Evolutionary conservation across 1,139 yeast genomes (phyloP), one percentile per base, ranked within the genome.

Genomic region (Blastobotrys elegans): DNA sequence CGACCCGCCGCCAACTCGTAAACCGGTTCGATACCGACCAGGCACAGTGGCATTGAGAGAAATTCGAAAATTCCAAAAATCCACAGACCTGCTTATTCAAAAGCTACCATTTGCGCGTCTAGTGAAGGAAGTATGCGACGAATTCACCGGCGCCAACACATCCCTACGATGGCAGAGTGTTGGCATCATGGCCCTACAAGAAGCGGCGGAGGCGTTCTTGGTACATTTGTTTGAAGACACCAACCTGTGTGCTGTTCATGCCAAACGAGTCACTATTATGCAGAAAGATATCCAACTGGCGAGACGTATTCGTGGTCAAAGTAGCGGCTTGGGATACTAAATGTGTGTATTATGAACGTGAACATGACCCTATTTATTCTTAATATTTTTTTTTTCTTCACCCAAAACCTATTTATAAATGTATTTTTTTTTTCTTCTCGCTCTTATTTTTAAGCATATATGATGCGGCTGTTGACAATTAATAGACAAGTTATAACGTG

Each of bases 181-280:
- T 59, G 97, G 97, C 0, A 76, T 90, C 14, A 62, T 85, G 61
- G 97, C 97, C 1, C 69, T 90, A 32, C 97, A 90, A 61, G 97
- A 90, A 61, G 96, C 97, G 0, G 79, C 92, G 37, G 97, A 89
- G 49, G 95, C 96, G 2, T 90, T 82, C 59, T 67, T 90, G 55
- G 87, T 89, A 10, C 90, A 89, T 51, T 67, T 90, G 46, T 75
- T 90, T 54, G 97, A 90, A 63, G 97, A 90, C 63, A 89, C 96
- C 7, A 89, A 89, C 59, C 66, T 90, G 44, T 79, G 96, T 68
- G 97, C 97, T 4, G 73, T 88, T 31, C 97, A 90, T 65, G 97
- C 97, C 2, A 89, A 87, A 62, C 73, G 97, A 55, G 96, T 90
- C 18, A 90, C 97, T 0, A 86, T 90, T 24, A 88, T 88, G 96